Conservation (phyloP, 208 protist genomes). For the Leishmania amazonensis region DNA sequence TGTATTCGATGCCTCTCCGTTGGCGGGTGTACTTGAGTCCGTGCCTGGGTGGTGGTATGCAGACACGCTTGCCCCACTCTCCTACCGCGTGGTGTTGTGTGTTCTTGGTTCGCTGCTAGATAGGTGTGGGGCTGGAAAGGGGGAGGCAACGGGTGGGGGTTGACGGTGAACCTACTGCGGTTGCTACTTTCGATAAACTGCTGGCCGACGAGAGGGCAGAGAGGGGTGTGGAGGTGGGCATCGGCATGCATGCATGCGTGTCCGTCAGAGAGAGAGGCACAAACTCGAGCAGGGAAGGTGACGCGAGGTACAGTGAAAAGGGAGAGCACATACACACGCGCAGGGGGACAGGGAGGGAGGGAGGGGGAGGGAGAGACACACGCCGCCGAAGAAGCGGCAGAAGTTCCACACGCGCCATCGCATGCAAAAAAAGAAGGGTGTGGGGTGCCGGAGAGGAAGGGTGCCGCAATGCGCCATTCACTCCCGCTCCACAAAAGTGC, state of each 20-base stretch:
- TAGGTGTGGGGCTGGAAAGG: neutral
- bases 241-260: neutral
- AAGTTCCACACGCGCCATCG: neutral
- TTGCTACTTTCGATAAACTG: neutral
- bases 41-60: neutral
- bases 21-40: neutral
- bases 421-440: neutral
- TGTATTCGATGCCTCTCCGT: neutral
- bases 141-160: neutral
- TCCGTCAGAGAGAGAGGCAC: neutral
- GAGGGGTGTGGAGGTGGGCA: neutral
- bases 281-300: neutral
- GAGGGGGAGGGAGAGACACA: no score
- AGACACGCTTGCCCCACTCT: neutral
- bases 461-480: neutral
- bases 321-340: neutral
- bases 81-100: neutral
- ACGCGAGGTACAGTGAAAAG: neutral
- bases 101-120: neutral
- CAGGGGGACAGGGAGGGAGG: no score
- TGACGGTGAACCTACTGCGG: neutral
- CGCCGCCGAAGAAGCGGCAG: neutral
- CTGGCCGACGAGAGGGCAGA: neutral
- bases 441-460: neutral
- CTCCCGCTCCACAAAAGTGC: neutral